phyloP scores from a whole-genome alignment of 805 yeast genomes.

The Grigorovia humatica region DNA sequence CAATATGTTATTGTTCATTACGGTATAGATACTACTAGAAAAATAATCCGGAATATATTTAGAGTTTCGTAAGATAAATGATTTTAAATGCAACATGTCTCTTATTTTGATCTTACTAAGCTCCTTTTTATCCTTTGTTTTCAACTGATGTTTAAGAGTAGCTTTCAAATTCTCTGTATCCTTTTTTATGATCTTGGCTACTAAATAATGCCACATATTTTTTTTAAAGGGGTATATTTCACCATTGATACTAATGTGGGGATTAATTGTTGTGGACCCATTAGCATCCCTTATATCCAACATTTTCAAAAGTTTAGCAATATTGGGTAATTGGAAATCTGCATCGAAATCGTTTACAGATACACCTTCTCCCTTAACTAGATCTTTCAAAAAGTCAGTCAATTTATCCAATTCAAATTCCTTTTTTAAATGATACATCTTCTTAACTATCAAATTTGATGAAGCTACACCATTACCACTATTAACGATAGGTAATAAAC shows the following conservation, averaged over 20 bases:
- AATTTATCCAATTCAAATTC: conserved; percentile 7
- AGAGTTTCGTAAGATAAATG: conserved; percentile 35
- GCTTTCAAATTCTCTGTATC: conserved; percentile 34
- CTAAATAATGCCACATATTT: conserved; percentile 42
- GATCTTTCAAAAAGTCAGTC: conserved; percentile 12
- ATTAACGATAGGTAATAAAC: conserved; percentile 56
- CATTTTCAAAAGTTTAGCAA: conserved; percentile 22
- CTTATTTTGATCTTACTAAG: conserved; percentile 15
- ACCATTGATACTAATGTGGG: conserved; percentile 65
- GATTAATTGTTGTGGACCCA: background rate
- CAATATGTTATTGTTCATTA: conserved; percentile 16
- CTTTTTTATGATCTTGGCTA: conserved; percentile 41
- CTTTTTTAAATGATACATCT: conserved; percentile 19
- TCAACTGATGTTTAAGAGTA: conserved; percentile 15
- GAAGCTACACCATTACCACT: conserved; percentile 8
- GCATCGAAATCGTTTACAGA: conserved; percentile 1
- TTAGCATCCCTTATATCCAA: conserved; percentile 33
- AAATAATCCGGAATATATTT: conserved; percentile 41
- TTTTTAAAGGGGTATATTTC: conserved; percentile 43
- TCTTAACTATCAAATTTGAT: conserved; percentile 14
- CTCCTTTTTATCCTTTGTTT: conserved; percentile 3
- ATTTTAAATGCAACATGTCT: conserved; percentile 22
- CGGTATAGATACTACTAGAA: conserved; percentile 24
- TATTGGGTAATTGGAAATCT: conserved; percentile 8
- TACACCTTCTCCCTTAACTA: conserved; percentile 7